Base-by-base conservation (phyloP, 352 stramenopile species). In the Globisporangium sylvaticum region DNA sequence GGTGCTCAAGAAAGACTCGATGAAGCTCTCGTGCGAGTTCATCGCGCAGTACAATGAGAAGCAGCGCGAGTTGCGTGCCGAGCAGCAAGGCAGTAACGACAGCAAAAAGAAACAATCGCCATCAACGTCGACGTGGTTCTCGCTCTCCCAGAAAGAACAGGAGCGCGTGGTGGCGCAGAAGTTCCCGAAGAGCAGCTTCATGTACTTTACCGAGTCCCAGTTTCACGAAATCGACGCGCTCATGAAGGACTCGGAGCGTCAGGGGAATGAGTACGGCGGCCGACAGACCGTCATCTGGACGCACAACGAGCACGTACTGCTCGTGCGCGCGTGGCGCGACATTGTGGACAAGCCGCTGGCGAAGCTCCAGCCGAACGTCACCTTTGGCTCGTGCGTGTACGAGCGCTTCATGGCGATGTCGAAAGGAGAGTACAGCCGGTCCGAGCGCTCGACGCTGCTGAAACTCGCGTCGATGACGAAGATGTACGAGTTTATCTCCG, bases 11-110 rank as follows among this genome's bases (percentile, higher is more conserved):
- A 68, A 68, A 9, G 64, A 68, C 22, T 34, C 55, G 15, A 63
- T 64, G 64, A 60, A 60, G 29, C 10, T 53, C 20, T 68, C 64
- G 64, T 55, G 29, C 44, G 64, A 68, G 29, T 64, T 68, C 32
- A 64, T 68, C 24, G 4, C 6, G 9, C 10, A 25, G 29, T 68
- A 57, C 55, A 59, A 68, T 44, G 31, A 46, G 29, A 42, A 58
- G 22, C 8, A 32, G 4, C 31, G n/a, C n/a, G 55, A 52, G 46
- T 22, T 24, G 9, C 20, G 22, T 18, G 15, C 7, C 15, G 44
- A 52, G 14, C 39, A 58, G 14, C 39, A 48, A 48, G 39, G 55
- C 8, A 37, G 20, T 10, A 50, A 3, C 31, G 60, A 54, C 10
- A 44, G 54, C 18, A 64, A 37, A 9, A 29, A 39, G 24, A 64